Evolutionary conservation across 768 basidiomycete species (phyloP).

Genomic region (Mycena alexandri): DNA sequence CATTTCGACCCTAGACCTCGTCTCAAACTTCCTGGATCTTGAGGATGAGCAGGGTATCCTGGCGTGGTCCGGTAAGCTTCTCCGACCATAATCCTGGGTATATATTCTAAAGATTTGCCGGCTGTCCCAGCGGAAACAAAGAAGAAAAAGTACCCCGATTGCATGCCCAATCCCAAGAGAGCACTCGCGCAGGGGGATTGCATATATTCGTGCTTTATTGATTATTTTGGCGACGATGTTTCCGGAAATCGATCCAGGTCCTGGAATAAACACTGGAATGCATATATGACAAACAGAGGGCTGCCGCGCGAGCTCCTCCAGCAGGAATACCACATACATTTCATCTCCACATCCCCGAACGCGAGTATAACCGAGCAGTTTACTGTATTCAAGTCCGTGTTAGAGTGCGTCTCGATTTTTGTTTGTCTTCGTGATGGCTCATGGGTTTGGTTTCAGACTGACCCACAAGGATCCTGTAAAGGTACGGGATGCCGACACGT

Average conservation of each 20-base stretch:
- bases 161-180: slow-evolving; percentile 51
- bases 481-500: slow-evolving; percentile 46
- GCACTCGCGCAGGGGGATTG: slow-evolving; percentile 46
- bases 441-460: slow-evolving; percentile 7
- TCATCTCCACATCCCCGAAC: no score
- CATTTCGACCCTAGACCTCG: no score
- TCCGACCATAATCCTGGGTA: background rate
- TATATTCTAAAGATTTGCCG: background rate
- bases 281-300: no score
- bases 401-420: no score
- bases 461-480: slow-evolving; percentile 48
- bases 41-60: background rate
- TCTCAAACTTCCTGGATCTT: slow-evolving; percentile 10
- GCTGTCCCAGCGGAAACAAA: slow-evolving; percentile 19
- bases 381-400: no score
- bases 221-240: slow-evolving; percentile 56
- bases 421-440: no score
- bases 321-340: no score
- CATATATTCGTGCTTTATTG: no score
- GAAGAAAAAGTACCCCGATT: slow-evolving; percentile 35
- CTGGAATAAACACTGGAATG: no score
- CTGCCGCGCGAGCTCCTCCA: slow-evolving; percentile 52
- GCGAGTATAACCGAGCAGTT: no score
- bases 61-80: slow-evolving; percentile 1
- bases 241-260: no score